Base-by-base conservation (phyloP, 345 rosid species). In the Orychophragmus violaceus region DNA sequence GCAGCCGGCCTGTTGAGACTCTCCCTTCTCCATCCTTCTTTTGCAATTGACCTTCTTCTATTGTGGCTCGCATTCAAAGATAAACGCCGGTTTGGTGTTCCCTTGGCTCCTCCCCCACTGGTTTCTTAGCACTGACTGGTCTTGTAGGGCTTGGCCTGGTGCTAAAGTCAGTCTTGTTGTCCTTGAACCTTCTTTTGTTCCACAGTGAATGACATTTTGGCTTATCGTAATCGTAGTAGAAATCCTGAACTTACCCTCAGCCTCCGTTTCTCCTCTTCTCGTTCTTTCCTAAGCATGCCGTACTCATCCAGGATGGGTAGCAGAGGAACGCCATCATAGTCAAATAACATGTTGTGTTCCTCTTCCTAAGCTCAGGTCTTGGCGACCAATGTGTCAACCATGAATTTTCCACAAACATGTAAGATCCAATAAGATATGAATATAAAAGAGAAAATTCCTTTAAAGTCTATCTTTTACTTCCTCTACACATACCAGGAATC, bases 281-380 rank as follows among this genome's bases (percentile, higher is more conserved):
- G 81, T 82, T 94, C 99, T 59, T 87, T 95, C 79, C 95, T 82
- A 74, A 90, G 90, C 99, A 94, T 84, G 65, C 94, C 93, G 51
- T 93, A 93, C 79, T 93, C 99, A 62, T 93, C 97, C 28, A 90
- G 78, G 97, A 90, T 94, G 49, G 99, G 96, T 42, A 94, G 85
- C 35, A 94, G 89, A 42, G 97, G 96, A 74, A 94, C 95, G 0
- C 99, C 96, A 67, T 94, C 99, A 55, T 90, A 90, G 30, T 89
- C 76, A 65, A 87, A 94, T 4, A 86, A 78, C 53, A 79, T 56
- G 62, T 84, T 84, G 17, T 76, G 89, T 17, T 88, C 95, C 67
- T 88, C 97, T 78, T 93, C 97, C 97, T 97, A 93, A 13, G 89
- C 80, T 13, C 82, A 85, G 29, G 90, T 93, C 81, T 90, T 93